Evolutionary conservation across 805 yeast species (phyloP).

Genomic region (Naumovozyma dairenensis): DNA sequence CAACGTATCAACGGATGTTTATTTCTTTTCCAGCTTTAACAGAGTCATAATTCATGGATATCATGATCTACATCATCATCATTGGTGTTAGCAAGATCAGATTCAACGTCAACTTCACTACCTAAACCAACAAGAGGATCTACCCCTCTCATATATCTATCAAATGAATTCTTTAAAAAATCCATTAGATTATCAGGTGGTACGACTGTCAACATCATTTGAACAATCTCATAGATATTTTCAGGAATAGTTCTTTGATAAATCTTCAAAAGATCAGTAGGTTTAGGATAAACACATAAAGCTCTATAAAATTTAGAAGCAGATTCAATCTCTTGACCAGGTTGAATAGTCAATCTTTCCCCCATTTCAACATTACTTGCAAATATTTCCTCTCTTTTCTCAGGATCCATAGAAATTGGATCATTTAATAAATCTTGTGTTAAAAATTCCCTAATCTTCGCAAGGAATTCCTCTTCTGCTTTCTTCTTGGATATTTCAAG

Average conservation of each 20-base stretch:
- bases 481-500: conserved; percentile 34
- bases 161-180: too few relatives aligned
- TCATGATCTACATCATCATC: conserved; percentile 1
- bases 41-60: too few relatives aligned
- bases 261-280: conserved; percentile 80
- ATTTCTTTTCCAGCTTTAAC: too few relatives aligned
- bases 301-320: conserved; percentile 93
- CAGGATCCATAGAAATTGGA: conserved; percentile 65
- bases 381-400: conserved; percentile 69
- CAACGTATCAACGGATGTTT: neutral
- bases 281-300: conserved; percentile 85
- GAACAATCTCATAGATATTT: conserved; percentile 70
- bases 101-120: conserved; percentile 7
- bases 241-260: conserved; percentile 85
- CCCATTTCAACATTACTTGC: conserved; percentile 77
- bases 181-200: conserved; percentile 77
- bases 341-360: conserved; percentile 62
- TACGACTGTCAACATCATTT: conserved; percentile 79
- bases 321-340: conserved; percentile 66
- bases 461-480: conserved; percentile 50
- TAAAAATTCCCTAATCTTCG: conserved; percentile 51
- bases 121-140: conserved; percentile 5
- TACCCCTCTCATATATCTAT: too few relatives aligned
- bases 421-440: conserved; percentile 52
- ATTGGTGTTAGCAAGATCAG: conserved; percentile 3